Percentiles rank a stretch among this genome's conserved stretches.
phyloP scores from a whole-genome alignment of 2,329 filamentous ascomycete genomes.

The Geoglossum cookeanum region DNA sequence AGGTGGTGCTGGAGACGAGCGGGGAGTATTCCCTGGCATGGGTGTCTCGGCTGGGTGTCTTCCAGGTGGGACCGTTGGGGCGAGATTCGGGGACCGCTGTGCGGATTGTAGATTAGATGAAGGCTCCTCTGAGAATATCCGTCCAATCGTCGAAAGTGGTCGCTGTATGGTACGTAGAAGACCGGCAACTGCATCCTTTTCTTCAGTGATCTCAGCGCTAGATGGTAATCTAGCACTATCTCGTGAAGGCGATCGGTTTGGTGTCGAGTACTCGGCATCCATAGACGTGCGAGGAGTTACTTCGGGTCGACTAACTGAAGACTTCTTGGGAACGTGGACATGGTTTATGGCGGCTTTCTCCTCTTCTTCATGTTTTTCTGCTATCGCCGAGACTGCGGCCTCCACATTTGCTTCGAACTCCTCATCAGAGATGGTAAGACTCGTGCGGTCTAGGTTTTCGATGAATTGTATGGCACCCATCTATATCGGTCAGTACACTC shows the following conservation, averaged over 20 bases:
- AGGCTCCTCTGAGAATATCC: slow-evolving; percentile 69
- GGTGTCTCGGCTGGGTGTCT: slow-evolving; percentile 10
- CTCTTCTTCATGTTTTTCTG: slow-evolving; percentile 50
- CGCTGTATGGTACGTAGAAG: slow-evolving; percentile 79
- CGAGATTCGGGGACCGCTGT: background rate
- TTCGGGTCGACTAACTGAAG: slow-evolving; percentile 32
- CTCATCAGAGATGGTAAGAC: slow-evolving; percentile 78
- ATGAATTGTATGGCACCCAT: slow-evolving; percentile 94
- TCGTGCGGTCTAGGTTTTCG: slow-evolving; percentile 87
- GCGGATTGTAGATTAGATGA: slow-evolving; percentile 4
- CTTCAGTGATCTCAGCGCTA: slow-evolving; percentile 18
- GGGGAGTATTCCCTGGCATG: background rate
- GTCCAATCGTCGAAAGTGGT: slow-evolving; percentile 75
- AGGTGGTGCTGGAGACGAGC: background rate
- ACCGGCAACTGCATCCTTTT: slow-evolving; percentile 68
- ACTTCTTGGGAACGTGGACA: slow-evolving; percentile 25
- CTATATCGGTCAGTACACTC: slow-evolving; percentile 19
- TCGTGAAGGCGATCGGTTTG: slow-evolving; percentile 35
- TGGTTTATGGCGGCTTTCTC: slow-evolving; percentile 18
- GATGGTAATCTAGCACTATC: slow-evolving; percentile 22
- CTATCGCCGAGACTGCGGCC: slow-evolving; percentile 83
- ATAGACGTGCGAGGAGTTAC: slow-evolving; percentile 39
- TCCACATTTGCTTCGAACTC: slow-evolving; percentile 97
- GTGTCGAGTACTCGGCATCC: slow-evolving; percentile 38
- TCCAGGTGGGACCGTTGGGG: slow-evolving; percentile 4